Percentiles rank a stretch among this genome's conserved stretches.
Conservation (phyloP, 106 monocot genomes). For the Dendrobium officinale region DNA sequence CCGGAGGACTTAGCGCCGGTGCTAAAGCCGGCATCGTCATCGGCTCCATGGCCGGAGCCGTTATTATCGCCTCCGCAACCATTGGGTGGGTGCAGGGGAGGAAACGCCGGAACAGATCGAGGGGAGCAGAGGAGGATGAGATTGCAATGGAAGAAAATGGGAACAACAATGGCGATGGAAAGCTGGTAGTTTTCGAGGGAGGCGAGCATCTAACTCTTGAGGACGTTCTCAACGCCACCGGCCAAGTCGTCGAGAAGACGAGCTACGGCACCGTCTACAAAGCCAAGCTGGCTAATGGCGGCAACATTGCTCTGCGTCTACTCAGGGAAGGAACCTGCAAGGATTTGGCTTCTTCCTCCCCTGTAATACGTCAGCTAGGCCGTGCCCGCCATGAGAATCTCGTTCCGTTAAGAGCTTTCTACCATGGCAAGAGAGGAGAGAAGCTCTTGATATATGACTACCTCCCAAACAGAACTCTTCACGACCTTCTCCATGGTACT, state of each 20-base stretch:
- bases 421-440: conserved; percentile 86
- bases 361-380: conserved; percentile 54
- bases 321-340: conserved; percentile 74
- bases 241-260: conserved; percentile 91
- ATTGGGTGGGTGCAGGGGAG: conserved; percentile 68
- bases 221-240: conserved; percentile 81
- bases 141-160: conserved; percentile 27
- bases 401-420: conserved; percentile 73
- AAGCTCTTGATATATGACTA: conserved; percentile 95
- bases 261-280: conserved; percentile 90
- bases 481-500: conserved; percentile 70
- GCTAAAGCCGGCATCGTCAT: conserved; percentile 68
- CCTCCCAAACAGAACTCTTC: conserved; percentile 47
- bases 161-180: conserved; percentile 37
- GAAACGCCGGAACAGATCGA: conserved; percentile 25
- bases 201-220: conserved; percentile 84
- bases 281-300: conserved; percentile 82
- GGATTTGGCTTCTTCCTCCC: conserved; percentile 46
- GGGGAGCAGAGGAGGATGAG: conserved; percentile 25
- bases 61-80: conserved; percentile 53
- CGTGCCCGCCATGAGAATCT: conserved; percentile 77
- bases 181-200: conserved; percentile 73
- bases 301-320: conserved; percentile 59
- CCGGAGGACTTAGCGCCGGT: conserved; percentile 31
- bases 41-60: conserved; percentile 64